Percentiles rank a stretch among this genome's conserved stretches.
These are phyloP conservation scores for Aechmea fasciata DNA, from an alignment of 176 grass and related monocot species.

Conservation along the genomic window DNA sequence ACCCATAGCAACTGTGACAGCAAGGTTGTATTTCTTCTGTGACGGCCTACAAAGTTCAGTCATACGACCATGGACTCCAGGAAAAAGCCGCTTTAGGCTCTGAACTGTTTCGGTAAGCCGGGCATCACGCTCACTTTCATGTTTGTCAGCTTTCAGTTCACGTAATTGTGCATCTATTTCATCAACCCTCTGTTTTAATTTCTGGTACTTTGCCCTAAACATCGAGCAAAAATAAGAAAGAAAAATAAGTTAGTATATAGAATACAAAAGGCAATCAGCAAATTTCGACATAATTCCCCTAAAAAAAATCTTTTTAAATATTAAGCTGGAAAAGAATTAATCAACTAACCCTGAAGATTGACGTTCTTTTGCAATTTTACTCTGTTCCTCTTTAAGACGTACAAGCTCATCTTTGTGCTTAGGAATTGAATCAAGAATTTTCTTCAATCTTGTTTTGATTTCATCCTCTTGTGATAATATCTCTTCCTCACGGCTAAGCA, in stretches of 20 bases:
- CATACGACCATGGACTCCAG: constrained; percentile 98
- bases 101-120: constrained; percentile 77
- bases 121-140: constrained; percentile 86
- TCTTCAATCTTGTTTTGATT: constrained; percentile 43
- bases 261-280: constrained; percentile 11
- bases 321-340: constrained; percentile 8
- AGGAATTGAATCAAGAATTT: constrained; percentile 54
- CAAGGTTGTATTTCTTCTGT: constrained; percentile 97
- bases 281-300: constrained; percentile 3
- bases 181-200: constrained; percentile 63
- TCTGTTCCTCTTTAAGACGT: constrained; percentile 43
- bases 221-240: background rate
- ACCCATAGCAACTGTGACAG: constrained; percentile 98
- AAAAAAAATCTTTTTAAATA: background rate
- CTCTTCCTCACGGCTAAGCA: constrained; percentile 54
- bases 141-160: constrained; percentile 93
- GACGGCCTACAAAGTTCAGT: constrained; percentile 91
- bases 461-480: constrained; percentile 72
- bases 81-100: constrained; percentile 77
- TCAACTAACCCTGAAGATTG: constrained; percentile 68
- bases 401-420: constrained; percentile 59
- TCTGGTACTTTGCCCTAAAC: constrained; percentile 64
- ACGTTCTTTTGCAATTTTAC: constrained; percentile 68
- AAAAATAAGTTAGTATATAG: constrained; percentile 3
- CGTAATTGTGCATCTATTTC: constrained; percentile 73